phyloP scores from a whole-genome alignment of 73 alveolate species.

The Uronychia binucleata region DNA sequence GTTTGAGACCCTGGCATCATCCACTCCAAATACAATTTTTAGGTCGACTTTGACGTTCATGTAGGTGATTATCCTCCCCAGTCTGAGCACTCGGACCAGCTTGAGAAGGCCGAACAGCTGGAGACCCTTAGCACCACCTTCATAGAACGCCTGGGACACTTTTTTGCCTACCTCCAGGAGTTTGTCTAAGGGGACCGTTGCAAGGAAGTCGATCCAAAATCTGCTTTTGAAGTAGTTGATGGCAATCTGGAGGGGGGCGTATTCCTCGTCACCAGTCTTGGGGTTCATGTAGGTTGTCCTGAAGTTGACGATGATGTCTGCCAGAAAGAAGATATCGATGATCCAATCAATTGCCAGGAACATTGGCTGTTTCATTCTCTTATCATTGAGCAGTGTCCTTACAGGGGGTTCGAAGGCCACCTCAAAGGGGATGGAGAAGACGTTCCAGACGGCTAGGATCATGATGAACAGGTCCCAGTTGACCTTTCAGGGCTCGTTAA shows the following conservation, averaged over 20 bases:
- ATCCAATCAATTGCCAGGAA: not conserved
- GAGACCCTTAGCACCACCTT: not conserved
- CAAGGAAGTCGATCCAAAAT: conserved; percentile 27
- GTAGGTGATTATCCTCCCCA: conserved; percentile 19
- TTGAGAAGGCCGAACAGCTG: conserved; percentile 21
- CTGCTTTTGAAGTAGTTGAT: conserved; percentile 12
- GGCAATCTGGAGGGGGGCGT: conserved; percentile 15
- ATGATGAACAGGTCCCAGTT: conserved; percentile 36
- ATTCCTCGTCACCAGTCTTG: conserved; percentile 32
- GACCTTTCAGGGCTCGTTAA: not conserved
- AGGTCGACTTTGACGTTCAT: conserved; percentile 24
- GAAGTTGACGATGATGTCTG: conserved; percentile 44
- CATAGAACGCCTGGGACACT: not conserved
- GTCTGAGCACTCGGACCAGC: conserved; percentile 26
- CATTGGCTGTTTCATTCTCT: not conserved
- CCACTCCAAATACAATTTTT: not conserved
- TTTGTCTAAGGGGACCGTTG: conserved; percentile 33
- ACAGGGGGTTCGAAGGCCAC: conserved; percentile 11
- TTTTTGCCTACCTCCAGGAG: not conserved
- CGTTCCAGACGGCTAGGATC: conserved; percentile 9
- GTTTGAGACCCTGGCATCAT: not conserved
- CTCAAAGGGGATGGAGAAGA: conserved; percentile 21
- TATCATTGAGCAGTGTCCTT: not conserved
- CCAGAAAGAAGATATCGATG: conserved; percentile 14
- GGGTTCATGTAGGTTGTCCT: conserved; percentile 40